Evolutionary conservation across 805 yeast species (phyloP).

Genomic region (Saccharomycopsis selenospora): DNA sequence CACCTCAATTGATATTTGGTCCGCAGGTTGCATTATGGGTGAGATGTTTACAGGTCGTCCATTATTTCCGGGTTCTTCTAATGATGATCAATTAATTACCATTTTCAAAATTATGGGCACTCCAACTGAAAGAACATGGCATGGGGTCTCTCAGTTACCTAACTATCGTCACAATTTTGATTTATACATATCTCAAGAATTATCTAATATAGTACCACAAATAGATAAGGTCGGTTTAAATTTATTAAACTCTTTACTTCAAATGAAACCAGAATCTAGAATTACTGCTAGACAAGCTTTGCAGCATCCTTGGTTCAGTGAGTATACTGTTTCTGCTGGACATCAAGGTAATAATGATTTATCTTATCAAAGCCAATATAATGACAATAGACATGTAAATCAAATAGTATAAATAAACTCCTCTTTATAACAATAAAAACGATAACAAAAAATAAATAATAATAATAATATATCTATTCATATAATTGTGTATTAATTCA

Average conservation of each 20-base stretch:
- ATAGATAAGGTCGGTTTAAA: slow-evolving; percentile 66
- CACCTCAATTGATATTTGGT: slow-evolving; percentile 97
- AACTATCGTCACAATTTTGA: slow-evolving; percentile 82
- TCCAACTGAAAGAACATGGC: slow-evolving; percentile 95
- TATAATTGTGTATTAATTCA: too few species aligned
- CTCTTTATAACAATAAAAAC: too few species aligned
- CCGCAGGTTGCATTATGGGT: slow-evolving; percentile 95
- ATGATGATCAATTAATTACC: slow-evolving; percentile 88
- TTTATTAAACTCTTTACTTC: slow-evolving; percentile 54
- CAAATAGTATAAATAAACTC: slow-evolving; percentile 11
- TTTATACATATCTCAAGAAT: slow-evolving; percentile 81
- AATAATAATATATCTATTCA: too few species aligned
- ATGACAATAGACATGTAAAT: not conserved
- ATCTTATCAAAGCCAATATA: slow-evolving; percentile 2
- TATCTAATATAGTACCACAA: slow-evolving; percentile 59
- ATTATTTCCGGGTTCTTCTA: slow-evolving; percentile 90
- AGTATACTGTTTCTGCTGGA: slow-evolving; percentile 35
- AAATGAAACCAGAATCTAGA: slow-evolving; percentile 46
- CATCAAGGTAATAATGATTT: slow-evolving; percentile 20
- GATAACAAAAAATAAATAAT: too few species aligned
- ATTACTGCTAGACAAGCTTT: slow-evolving; percentile 47
- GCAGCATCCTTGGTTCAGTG: slow-evolving; percentile 65
- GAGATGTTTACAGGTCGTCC: slow-evolving; percentile 99
- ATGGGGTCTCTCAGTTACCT: slow-evolving; percentile 86
- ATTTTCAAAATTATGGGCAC: slow-evolving; percentile 94